Conservation (phyloP, 345 rosid genomes). For the Brassica cretica region DNA sequence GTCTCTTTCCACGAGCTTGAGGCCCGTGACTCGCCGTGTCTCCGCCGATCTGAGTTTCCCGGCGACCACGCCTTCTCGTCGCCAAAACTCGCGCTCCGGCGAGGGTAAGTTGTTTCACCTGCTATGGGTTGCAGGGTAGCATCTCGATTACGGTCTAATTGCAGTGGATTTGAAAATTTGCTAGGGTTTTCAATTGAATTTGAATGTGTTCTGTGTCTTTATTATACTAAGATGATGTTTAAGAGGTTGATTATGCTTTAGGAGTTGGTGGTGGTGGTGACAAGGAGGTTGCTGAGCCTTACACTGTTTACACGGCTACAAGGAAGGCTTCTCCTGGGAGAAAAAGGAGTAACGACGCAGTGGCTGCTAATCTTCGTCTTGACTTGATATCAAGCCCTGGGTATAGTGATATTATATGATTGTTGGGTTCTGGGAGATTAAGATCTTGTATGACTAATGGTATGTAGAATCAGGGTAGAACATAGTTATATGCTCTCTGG, state of each 20-base stretch:
- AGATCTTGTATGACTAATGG: not conserved
- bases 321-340: conserved; percentile 37
- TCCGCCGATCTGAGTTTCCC: conserved; percentile 29
- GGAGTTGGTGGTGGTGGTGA: conserved; percentile 35
- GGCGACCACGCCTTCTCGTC: conserved; percentile 32
- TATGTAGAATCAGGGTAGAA: conserved; percentile 8
- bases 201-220: not conserved
- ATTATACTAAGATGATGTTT: conserved; percentile 16
- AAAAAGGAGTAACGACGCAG: conserved; percentile 44
- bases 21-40: conserved; percentile 29
- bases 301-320: conserved; percentile 43
- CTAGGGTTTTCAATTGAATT: conserved; percentile 32
- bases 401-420: conserved; percentile 32
- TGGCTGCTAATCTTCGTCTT: conserved; percentile 20
- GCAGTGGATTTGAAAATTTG: conserved; percentile 8
- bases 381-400: conserved; percentile 24
- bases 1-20: not conserved
- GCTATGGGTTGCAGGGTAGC: not conserved
- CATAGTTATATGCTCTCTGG: not conserved
- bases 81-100: conserved; percentile 8
- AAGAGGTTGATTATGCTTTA: conserved; percentile 16
- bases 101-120: conserved; percentile 17
- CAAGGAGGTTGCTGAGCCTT: conserved; percentile 36
- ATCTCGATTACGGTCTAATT: not conserved
- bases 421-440: too few species aligned